Percentiles rank a stretch among this genome's conserved stretches.
Evolutionary conservation across 768 basidiomycete species (phyloP).

Genomic region (Chiua virens): DNA sequence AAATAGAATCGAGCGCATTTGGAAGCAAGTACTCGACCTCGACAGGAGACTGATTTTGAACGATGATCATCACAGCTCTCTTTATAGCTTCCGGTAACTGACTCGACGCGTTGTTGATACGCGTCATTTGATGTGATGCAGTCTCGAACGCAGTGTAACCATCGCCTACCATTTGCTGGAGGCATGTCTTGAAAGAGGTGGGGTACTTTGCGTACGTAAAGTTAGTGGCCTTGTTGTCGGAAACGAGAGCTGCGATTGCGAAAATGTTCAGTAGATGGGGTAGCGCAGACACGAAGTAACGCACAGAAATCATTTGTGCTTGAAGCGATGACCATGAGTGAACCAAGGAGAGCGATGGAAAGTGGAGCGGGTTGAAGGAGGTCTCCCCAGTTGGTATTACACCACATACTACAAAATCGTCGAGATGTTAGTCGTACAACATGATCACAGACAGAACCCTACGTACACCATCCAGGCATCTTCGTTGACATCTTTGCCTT

Average conservation of each 20-base stretch:
- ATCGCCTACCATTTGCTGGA: conserved; percentile 23
- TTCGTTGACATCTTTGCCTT: conserved; percentile 20
- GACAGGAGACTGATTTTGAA: conserved; percentile 5
- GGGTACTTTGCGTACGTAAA: conserved; percentile 18
- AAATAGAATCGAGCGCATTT: conserved; percentile 17
- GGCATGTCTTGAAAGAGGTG: conserved; percentile 21
- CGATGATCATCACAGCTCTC: conserved; percentile 13
- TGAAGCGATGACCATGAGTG: conserved; percentile 17
- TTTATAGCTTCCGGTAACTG: conserved; percentile 18
- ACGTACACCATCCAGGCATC: conserved; percentile 23
- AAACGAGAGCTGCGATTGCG: conserved; percentile 2
- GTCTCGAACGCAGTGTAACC: conserved; percentile 22
- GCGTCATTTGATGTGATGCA: conserved; percentile 19
- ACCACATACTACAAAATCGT: conserved; percentile 15
- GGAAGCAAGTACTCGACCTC: conserved; percentile 17
- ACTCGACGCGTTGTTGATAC: conserved; percentile 19
- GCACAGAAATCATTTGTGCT: conserved; percentile 16
- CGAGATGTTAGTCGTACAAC: not conserved
- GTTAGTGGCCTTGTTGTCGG: conserved; percentile 5
- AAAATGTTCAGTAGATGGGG: not conserved
- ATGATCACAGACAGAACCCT: not conserved
- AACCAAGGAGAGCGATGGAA: conserved; percentile 17
- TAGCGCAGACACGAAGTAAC: not conserved
- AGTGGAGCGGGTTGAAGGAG: conserved; percentile 19
- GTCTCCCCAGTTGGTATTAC: conserved; percentile 21